Base-by-base conservation (phyloP, 441 rosid genomes). In the Aleurites moluccanus region DNA sequence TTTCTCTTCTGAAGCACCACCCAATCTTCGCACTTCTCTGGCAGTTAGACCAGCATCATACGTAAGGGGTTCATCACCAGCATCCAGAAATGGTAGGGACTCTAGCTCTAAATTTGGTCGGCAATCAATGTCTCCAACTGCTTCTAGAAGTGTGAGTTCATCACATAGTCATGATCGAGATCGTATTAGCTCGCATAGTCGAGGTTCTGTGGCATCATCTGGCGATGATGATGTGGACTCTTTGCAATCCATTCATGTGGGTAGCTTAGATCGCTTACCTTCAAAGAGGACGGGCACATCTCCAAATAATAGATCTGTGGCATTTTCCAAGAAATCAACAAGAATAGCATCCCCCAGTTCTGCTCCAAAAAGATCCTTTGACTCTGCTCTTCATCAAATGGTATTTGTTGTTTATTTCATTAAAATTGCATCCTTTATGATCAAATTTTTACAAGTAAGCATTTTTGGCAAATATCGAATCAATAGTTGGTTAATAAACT, bases 51-150 rank as follows among this genome's bases (percentile, higher is more conserved):
- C 99, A 0, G 90, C 91, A 59, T 86, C 98, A 38, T 96, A 92
- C 66, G 91, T 94, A 75, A 90, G 99, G 88, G 99, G 98, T 57
- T 91, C 96, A 77, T 93, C 99, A 15, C 98, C 98, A 73, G 99
- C 98, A 50, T 96, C 99, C 73, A 89, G 91, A 82, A 96, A 90
- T 84, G 90, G 95, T 11, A 88, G 83, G 83, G 98, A 89, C 72
- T 81, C 89, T 8, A 33, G 81, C 52, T 83, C 90, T 42, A 87
- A 80, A 76, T 86, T 79, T 50, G 81, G 93, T 79, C 85, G 99
- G 85, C 94, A 92, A 80, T 96, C 98, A 40, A 86, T 94, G 89
- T 96, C 99, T 79, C 98, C 99, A 18, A 93, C 92, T 80, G 91
- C 94, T 77, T 83, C 97, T 64, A 90, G 97, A 88, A 96, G 97